Base-by-base conservation (phyloP, 2,329 filamentous ascomycete genomes). In the Cytospora mali region DNA sequence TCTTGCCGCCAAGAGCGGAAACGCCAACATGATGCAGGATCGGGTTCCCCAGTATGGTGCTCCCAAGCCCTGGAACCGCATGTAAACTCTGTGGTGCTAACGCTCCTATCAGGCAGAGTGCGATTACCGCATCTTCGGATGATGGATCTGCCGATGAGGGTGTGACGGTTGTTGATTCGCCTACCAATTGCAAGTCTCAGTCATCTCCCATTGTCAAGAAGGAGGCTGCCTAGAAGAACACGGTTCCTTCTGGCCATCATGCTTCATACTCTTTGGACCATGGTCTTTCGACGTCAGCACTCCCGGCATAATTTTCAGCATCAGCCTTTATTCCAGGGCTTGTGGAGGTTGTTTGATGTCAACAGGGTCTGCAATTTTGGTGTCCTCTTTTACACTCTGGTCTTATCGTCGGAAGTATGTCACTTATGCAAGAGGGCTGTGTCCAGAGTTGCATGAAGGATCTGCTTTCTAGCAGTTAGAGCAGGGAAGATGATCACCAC, bases 91-190 rank as follows among this genome's bases (percentile, higher is more conserved):
- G 64, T 70, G 66, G 69, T 51, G 39, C 67, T 66, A 25, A 64
- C 35, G 57, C 28, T 9, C 61, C 46, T 61, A 5, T 14, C 16
- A 81, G 76, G 71, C 75, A 76, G 70, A 78, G 74, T 67, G 73
- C 72, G 62, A 73, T 75, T 55, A 71, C 78, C 61, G 73, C 75
- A 53, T 74, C 79, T 60, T 83, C 81, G 53, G 80, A 83, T 66
- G 75, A 77, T 65, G 75, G 73, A 55, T 75, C 77, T 48, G 80
- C 75, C 63, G 81, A 84, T 66, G 83, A 86, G 69, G 80, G 79
- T 64, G 78, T 80, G 62, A 84, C 83, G n/a, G 79, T 85, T 64
- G 78, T 82, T 54, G 81, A 85, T 65, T 78, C 78, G 61, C 77
- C 77, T 57, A 74, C 77, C 60, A 72, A 74, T 76, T 59, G 77